Base-by-base conservation (phyloP, 2,329 filamentous ascomycete genomes). In the Blumeria graminis region DNA sequence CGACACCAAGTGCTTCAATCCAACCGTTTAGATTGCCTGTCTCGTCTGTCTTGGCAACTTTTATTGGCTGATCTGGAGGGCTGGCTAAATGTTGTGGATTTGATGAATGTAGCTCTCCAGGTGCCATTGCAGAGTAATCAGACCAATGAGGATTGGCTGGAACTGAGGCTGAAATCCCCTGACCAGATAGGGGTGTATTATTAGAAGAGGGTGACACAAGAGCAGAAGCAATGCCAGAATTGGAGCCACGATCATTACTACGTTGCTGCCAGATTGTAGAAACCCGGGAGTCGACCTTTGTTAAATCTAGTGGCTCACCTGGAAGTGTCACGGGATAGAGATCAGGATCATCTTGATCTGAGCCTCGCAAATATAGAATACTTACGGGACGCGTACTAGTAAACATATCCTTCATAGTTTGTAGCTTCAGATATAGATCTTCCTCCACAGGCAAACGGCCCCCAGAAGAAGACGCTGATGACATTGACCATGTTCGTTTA, bases 401-500 rank as follows among this genome's bases (percentile, higher is more conserved):
- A 66, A 92, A 92, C 86, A 92, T 92, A 63, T 90, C 86, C 67
- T 90, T 84, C 43, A 89, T 72, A 1, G 78, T 82, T 62, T 83
- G 81, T 33, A 92, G 72, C 68, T 90, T 90, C 68, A 78, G 77
- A 63, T 88, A 83, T 28, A 90, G 68, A 64, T 92, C 86, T 63
- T 92, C 86, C 65, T 84, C 81, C 32, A 79, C 69, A 0, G 77
- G 71, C n/a, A 72, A 65, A 22, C 77, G 71, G 16, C 72, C 74
- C 13, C 74, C 74, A 3, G 74, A 75, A 3, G 81, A 84, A 64
- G 80, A 81, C 35, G 77, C 71, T 6, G 90, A 95, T 28, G 87
- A 89, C 76, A 94, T 86, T 9, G 90, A 95, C 88, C 89, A 95
- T 0, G 88, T 94, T 58, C 90, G 76, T 69, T 94, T 93, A 70